Percentiles rank a stretch among this genome's conserved stretches.
phyloP scores from a whole-genome alignment of 306 rosid species.

The Boehmeria nivea region DNA sequence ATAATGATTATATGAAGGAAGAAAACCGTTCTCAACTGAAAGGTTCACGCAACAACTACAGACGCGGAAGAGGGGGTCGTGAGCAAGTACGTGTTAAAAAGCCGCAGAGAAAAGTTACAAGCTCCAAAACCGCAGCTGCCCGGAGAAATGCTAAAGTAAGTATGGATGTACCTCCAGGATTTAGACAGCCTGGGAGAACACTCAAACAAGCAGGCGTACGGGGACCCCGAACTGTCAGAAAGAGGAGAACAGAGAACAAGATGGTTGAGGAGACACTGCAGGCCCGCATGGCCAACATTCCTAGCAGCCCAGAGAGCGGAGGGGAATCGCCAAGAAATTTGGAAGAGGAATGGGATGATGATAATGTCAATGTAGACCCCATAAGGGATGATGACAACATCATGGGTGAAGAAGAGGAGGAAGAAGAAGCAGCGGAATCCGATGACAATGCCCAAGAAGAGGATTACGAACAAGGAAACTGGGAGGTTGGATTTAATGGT shows the following conservation, averaged over 20 bases:
- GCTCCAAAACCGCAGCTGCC: conserved; percentile 37
- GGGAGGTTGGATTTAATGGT: conserved; percentile 70
- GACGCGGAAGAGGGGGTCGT: conserved; percentile 63
- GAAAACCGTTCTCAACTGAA: conserved; percentile 42
- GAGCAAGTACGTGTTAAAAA: conserved; percentile 69
- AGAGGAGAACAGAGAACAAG: conserved; percentile 55
- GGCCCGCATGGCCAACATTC: conserved; percentile 30
- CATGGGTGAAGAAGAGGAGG: conserved; percentile 46
- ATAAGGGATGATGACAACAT: conserved; percentile 39
- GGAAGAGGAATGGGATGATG: conserved; percentile 76
- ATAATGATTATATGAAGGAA: conserved; percentile 32
- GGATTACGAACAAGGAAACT: conserved; percentile 72
- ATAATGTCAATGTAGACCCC: conserved; percentile 37
- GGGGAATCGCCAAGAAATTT: conserved; percentile 57
- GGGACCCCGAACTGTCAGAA: conserved; percentile 87
- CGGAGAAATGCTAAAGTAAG: conserved; percentile 36
- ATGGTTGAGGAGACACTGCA: conserved; percentile 53
- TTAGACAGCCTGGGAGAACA: conserved; percentile 45
- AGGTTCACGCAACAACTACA: conserved; percentile 45
- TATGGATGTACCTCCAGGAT: conserved; percentile 42
- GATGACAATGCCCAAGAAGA: conserved; percentile 74
- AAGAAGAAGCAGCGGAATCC: conserved; percentile 45
- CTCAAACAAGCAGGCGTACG: conserved; percentile 67
- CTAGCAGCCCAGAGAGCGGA: conserved; percentile 38
- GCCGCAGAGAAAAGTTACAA: conserved; percentile 42